Conservation (phyloP, 2,329 filamentous ascomycete species). For the Zasmidium cellare region DNA sequence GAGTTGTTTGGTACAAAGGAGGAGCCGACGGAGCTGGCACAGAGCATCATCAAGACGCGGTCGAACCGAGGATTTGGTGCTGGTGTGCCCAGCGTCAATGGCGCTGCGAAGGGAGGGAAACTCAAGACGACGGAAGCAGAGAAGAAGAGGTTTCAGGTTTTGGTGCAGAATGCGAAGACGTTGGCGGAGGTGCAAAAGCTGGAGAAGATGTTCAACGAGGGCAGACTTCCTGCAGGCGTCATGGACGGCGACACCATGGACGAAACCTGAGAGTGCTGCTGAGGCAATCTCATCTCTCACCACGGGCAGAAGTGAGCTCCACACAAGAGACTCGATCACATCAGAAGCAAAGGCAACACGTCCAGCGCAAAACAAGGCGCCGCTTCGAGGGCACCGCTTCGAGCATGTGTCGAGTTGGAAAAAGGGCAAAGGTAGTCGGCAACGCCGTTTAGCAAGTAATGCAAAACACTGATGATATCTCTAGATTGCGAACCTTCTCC, state of each 20-base stretch:
- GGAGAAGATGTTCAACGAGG: conserved; percentile 91
- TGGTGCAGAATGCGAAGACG: conserved; percentile 86
- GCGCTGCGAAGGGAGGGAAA: conserved; percentile 40
- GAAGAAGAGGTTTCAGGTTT: conserved; percentile 77
- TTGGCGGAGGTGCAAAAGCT: conserved; percentile 85
- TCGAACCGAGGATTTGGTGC: conserved; percentile 51
- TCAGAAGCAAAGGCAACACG: neutral
- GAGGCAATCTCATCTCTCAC: neutral
- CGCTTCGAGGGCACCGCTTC: neutral
- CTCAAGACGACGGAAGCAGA: conserved; percentile 75
- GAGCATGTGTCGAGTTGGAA: neutral
- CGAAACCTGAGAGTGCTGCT: conserved; percentile 28
- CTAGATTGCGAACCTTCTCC: neutral
- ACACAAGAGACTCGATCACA: neutral
- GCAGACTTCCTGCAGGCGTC: conserved; percentile 64
- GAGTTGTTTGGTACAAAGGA: conserved; percentile 81
- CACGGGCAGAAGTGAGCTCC: neutral
- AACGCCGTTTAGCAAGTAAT: conserved; percentile 2
- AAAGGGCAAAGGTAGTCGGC: neutral
- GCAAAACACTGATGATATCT: conserved; percentile 3
- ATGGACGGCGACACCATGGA: conserved; percentile 33
- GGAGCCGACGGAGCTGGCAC: conserved; percentile 77
- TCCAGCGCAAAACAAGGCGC: neutral
- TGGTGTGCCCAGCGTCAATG: conserved; percentile 37
- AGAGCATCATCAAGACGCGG: conserved; percentile 82